Base-by-base conservation (phyloP, 2,329 filamentous ascomycete species). In the Stachybotrys elegans region DNA sequence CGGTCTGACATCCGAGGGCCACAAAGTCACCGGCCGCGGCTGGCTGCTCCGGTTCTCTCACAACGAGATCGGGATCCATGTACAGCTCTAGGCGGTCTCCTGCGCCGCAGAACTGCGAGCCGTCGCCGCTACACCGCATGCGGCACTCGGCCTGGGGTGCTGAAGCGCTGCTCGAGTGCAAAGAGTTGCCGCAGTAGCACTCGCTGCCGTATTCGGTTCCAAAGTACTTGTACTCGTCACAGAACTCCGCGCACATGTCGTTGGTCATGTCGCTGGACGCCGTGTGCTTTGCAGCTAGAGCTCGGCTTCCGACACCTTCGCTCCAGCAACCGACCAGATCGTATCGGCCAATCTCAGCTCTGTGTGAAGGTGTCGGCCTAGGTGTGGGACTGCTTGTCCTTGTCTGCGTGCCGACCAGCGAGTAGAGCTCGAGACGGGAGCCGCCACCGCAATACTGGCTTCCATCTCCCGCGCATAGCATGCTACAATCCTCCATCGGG, bases 391-490 rank as follows among this genome's bases (percentile, higher is more conserved):
- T 39, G n/a, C 48, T 54, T 3, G 56, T 44, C 13, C 49, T 51
- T 6, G 60, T 53, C n/a, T 59, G 57, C 20, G 61, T 61, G 38
- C 58, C 62, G 2, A 67, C 68, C 5, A 67, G 70, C 20, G 60
- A 66, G 51, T 71, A 71, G 23, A 71, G 55, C 51, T 71, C 68
- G 29, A 72, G 53, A n/a, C 68, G 62, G 49, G 68, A 61, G 22
- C 68, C 63, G 2, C 62, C 66, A 40, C 69, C 69, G 45, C 69
- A 72, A 55, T 64, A 71, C 49, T 69, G 59, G 13, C 62, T 63
- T 4, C 53, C 43, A 32, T 71, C 63, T 31, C 69, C 69, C n/a
- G 59, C 62, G 50, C 69, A 72, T 14, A 55, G 47, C 58, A 71
- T 66, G 49, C 60, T 60, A 58, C 64, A 67, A 16, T 67, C 57